Conservation (phyloP, 1,284 basidiomycete species). For the Spongispora temasekensis region DNA sequence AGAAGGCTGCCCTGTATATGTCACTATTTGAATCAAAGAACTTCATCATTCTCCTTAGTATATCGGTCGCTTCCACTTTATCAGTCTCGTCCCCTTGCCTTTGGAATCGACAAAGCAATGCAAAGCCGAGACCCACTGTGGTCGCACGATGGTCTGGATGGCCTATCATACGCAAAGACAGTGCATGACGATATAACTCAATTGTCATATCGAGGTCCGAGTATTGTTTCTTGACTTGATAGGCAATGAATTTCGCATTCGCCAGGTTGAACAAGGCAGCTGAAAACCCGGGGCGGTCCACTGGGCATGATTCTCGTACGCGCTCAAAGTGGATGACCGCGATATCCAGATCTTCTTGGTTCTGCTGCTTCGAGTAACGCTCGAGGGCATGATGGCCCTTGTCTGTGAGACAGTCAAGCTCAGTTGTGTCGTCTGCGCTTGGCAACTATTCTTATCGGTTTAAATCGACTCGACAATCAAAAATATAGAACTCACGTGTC, state of each 20-base stretch:
- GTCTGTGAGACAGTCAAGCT: neutral
- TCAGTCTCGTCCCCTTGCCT: neutral
- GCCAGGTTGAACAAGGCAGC: neutral
- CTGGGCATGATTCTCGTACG: neutral
- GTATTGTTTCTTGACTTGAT: neutral
- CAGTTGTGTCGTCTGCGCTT: neutral
- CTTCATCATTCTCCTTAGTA: neutral
- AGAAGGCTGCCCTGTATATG: neutral
- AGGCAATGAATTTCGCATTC: neutral
- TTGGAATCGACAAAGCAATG: neutral
- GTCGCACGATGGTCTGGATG: neutral
- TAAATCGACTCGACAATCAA: neutral
- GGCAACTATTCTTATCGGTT: neutral
- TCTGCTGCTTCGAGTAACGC: neutral
- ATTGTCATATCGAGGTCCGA: neutral
- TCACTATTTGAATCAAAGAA: neutral
- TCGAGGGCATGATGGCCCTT: neutral
- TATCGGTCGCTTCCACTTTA: neutral
- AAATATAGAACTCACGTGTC: neutral
- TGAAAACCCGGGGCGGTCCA: neutral
- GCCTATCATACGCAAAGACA: neutral
- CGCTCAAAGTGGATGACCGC: neutral
- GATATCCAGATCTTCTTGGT: neutral
- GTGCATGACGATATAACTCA: neutral
- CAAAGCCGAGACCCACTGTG: neutral